Evolutionary conservation across 176 grass and related monocot species (phyloP), one percentile per base, ranked within the genome.

Genomic region (Avena sativa): DNA sequence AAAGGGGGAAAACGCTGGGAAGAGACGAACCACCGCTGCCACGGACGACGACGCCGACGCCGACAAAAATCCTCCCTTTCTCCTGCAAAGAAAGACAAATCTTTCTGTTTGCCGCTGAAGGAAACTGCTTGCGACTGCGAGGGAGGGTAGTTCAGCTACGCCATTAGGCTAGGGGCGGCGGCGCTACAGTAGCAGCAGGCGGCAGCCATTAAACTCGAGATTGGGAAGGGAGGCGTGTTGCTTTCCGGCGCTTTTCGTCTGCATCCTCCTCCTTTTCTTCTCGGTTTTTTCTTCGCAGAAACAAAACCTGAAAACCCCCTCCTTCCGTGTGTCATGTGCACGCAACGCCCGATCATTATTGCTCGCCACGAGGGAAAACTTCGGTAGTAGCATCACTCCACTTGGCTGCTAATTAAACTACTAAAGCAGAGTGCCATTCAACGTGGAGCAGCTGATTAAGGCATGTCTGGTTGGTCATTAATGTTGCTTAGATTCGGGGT

Each of bases 201-300:
- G 26, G 65, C 62, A 15, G 60, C 44, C 59, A 81, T 68, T 68
- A 65, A 66, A 57, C 81, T 68, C 49, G 60, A 88, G 60, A 88
- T 83, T 77, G 71, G 79, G 60, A 82, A 48, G 5, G 71, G 60
- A 66, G 58, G 36, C 73, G 60, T 38, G 52, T 79, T 84, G 74
- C 81, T 88, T 84, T 88, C 73, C 73, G 81, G 40, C 36, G 74
- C 83, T 5, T 68, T 81, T 82, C 85, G 68, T 81, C 60, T 77
- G 60, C 77, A 44, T 78, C 74, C 73, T 73, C 40, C 46, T 26
- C 21, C 72, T 51, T 57, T 57, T 71, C 56, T 19, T 51, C 47
- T 36, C 26, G 74, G 13, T 11, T 64, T 64, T 3, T 56, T 53
- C 48, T 51, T 19, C 19, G 12, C 12, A 26, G 48, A 25, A 74